phyloP scores from a whole-genome alignment of 306 rosid genomes.

The Rosa lucieae region DNA sequence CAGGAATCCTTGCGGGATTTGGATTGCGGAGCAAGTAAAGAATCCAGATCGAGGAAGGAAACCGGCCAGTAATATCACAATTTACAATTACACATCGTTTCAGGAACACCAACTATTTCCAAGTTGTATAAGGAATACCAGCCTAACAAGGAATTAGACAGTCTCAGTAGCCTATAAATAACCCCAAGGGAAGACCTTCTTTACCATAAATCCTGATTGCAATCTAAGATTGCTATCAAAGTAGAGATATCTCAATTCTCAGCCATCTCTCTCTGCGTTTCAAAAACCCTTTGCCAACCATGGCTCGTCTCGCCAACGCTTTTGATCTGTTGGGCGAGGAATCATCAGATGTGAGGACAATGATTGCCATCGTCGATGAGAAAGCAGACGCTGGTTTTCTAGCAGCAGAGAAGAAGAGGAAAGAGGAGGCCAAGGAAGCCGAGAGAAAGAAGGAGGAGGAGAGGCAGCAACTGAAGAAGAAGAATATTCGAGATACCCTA shows the following conservation, averaged over 20 bases:
- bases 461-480: background rate
- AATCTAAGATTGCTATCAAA: background rate
- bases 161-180: background rate
- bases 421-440: background rate
- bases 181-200: background rate
- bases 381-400: background rate
- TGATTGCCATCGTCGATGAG: background rate
- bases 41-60: background rate
- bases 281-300: background rate
- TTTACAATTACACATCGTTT: too few species aligned
- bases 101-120: background rate
- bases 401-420: background rate
- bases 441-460: background rate
- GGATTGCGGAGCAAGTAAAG: background rate
- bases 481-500: background rate
- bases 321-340: slow-evolving; percentile 5
- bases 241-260: background rate
- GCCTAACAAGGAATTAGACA: background rate
- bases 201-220: background rate
- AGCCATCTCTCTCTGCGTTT: background rate
- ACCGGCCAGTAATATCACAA: background rate
- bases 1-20: background rate
- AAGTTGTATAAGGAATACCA: background rate
- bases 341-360: background rate
- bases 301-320: slow-evolving; percentile 3